phyloP scores from a whole-genome alignment of 495 filamentous ascomycete species.

The Elaphomyces granulatus region DNA sequence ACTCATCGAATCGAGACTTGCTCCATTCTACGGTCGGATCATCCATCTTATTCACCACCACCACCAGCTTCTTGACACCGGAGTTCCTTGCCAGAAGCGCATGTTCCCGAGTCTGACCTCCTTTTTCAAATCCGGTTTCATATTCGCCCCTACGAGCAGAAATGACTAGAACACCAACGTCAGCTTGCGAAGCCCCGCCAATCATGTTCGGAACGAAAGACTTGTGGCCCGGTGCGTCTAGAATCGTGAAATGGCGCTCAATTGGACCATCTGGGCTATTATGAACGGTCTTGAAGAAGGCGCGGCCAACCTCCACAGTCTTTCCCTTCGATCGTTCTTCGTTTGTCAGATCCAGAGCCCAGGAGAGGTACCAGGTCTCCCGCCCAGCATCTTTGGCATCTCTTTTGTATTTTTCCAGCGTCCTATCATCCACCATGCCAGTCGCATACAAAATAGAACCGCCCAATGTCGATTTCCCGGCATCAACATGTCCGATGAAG shows the following conservation, averaged over 20 bases:
- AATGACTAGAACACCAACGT: slow-evolving; percentile 92
- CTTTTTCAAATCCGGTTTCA: slow-evolving; percentile 98
- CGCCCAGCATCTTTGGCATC: slow-evolving; percentile 92
- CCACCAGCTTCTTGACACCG: slow-evolving; percentile 84
- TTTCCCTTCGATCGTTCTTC: slow-evolving; percentile 96
- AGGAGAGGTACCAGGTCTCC: slow-evolving; percentile 98
- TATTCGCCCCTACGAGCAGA: slow-evolving; percentile 97
- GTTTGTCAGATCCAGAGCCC: slow-evolving; percentile 91
- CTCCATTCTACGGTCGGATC: slow-evolving; percentile 93
- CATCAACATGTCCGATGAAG: slow-evolving; percentile 96
- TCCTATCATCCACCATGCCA: slow-evolving; percentile 98
- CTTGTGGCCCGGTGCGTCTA: slow-evolving; percentile 95
- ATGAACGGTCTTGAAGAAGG: slow-evolving; percentile 87
- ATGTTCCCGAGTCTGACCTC: slow-evolving; percentile 94
- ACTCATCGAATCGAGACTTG: slow-evolving; percentile 81
- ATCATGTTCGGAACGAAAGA: slow-evolving; percentile 95
- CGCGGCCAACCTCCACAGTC: slow-evolving; percentile 93
- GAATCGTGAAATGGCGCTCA: slow-evolving; percentile 59
- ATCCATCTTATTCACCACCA: slow-evolving; percentile 98
- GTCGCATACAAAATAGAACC: slow-evolving; percentile 83
- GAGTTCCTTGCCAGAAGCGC: slow-evolving; percentile 96
- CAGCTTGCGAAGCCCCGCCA: slow-evolving; percentile 89
- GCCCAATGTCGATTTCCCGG: slow-evolving; percentile 91
- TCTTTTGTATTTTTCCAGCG: slow-evolving; percentile 92
- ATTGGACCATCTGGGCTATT: slow-evolving; percentile 33